phyloP scores from a whole-genome alignment of 2,329 filamentous ascomycete genomes.

The Clonostachys byssicola region DNA sequence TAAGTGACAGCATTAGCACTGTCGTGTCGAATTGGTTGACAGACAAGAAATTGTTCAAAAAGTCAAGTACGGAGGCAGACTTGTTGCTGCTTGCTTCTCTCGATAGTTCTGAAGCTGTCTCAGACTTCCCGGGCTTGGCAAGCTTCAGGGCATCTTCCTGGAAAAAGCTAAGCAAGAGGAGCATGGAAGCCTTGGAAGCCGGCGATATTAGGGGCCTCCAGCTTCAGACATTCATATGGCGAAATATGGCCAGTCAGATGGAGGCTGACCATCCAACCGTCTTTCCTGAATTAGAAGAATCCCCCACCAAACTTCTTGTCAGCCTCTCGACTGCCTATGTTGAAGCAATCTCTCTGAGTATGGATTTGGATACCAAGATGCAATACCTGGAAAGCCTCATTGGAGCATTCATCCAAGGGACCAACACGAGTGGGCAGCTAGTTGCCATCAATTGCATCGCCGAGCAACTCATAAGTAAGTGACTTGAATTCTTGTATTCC shows the following conservation, averaged over 20 bases:
- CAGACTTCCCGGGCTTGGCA: constrained; percentile 10
- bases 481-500: neutral
- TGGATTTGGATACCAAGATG: constrained; percentile 23
- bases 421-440: constrained; percentile 30
- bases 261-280: constrained; percentile 22
- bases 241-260: constrained; percentile 23
- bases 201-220: constrained; percentile 39
- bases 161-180: constrained; percentile 26
- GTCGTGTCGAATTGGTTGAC: constrained; percentile 17
- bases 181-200: constrained; percentile 20
- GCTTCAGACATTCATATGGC: constrained; percentile 35
- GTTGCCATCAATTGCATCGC: constrained; percentile 38
- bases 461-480: constrained; percentile 30
- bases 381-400: constrained; percentile 33
- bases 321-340: constrained; percentile 24
- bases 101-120: constrained; percentile 18
- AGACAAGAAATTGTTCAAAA: constrained; percentile 20
- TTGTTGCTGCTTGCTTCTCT: constrained; percentile 23
- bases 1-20: constrained; percentile 7
- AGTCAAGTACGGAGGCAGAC: constrained; percentile 10
- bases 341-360: constrained; percentile 19
- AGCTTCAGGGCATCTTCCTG: constrained; percentile 18
- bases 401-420: constrained; percentile 17
- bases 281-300: constrained; percentile 19
- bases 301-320: constrained; percentile 20